Evolutionary conservation across 2,329 filamentous ascomycete species (phyloP), one percentile per base, ranked within the genome.

Genomic region (Penicillium sp.): DNA sequence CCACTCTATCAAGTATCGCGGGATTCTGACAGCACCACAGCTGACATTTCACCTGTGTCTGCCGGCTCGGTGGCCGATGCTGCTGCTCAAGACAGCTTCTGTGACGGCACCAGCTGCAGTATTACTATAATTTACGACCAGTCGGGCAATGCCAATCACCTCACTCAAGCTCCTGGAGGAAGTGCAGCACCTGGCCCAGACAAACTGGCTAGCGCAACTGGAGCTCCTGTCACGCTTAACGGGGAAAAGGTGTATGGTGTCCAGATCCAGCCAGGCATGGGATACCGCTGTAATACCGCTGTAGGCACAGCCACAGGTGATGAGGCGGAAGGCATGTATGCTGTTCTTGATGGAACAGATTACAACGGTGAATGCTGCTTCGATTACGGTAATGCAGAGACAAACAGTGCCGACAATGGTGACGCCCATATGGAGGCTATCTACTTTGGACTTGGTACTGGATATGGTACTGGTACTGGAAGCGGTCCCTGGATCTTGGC

Each of bases 341-440:
- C 66, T 0, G 64, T 70, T 2, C 52, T 70, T 1, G 68, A 70
- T 15, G 68, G 68, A 15, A 70, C 66, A 18, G 51, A 69, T 52
- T 65, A 75, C 64, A 60, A 75, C 46, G 50, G 59, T 15, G 58
- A 12, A 20, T 70, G 68, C 56, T 70, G 76, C 63, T 83, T 82
- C 58, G 80, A 83, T 66, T 83, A 83, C 43, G 80, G 80, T 41
- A 83, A 84, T 39, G 81, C 80, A 37, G 82, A 84, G 70, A 77
- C 73, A 2, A 83, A 59, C 65, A 78, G 63, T 52, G 55, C 2
- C 2, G 81, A 84, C 51, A 80, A 83, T 0, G 85, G 85, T 3
- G 78, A 80, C 46, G 84, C 82, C 13, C 84, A 86, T 62, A 88
- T 88, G 85, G 85, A 88, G 64, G 82, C 85, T 49, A 82, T 88